Base-by-base conservation (phyloP, 768 basidiomycete species). In the Boletellus sp. region DNA sequence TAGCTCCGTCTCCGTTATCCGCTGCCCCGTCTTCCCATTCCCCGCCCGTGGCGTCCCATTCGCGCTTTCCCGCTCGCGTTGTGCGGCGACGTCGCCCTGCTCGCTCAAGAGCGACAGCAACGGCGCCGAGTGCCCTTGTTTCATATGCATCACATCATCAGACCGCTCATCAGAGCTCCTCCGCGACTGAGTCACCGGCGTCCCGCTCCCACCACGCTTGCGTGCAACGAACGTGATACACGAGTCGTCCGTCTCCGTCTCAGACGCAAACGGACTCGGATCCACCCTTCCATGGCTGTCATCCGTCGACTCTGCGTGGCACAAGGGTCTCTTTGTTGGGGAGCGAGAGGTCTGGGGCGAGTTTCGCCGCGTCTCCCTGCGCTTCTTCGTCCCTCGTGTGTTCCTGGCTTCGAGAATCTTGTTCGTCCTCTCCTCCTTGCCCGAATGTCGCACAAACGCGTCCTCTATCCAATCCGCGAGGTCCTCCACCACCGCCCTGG, bases 391-490 rank as follows among this genome's bases (percentile, higher is more conserved):
- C 28, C 46, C 55, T 19, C 44, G 46, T 9, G n/a, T 40, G 9
- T 56, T 55, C 44, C 55, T 28, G 6, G 47, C 46, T 2, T 67
- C 65, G 3, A 62, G 42, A n/a, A 34, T 55, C 32, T 47, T 53
- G 23, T 48, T 55, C 4, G 47, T 39, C 45, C 60, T 46, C 56
- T 61, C 50, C 47, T 66, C 60, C 64, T 70, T 66, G 52, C 51
- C 57, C 19, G 51, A 62, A 39, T 63, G 65, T 40, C 65, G 50
- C 48, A 58, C 59, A 64, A 97, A 98, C 35, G 84, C 78, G 49
- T 84, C 82, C 57, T 84, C 80, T 48, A 97, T 96, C 94, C 94
- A 97, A 50, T 90, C 90, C 10, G 86, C 94, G 52, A 94, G 74
- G 54, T 91, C 87, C 53, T 82, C 77, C 55, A 94, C 84, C 19